A percentile compares a stretch with the other conserved stretches of the same genome.
Conservation (phyloP, 306 rosid species). For the Carpinus fangiana region DNA sequence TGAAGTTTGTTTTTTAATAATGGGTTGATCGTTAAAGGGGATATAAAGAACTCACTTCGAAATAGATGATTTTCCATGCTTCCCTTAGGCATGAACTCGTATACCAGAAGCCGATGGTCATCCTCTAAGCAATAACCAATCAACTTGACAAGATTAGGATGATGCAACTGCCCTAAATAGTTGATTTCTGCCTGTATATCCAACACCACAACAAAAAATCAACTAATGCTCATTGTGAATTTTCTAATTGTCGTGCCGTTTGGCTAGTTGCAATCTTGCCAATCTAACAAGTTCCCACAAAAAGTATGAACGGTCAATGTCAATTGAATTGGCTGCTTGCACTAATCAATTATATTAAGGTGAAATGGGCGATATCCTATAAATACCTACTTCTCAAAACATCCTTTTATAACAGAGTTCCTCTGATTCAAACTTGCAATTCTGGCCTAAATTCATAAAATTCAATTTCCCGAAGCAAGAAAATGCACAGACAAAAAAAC, state of each 20-base stretch:
- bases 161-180: slow-evolving; percentile 86
- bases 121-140: slow-evolving; percentile 92
- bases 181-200: slow-evolving; percentile 78
- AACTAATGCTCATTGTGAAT: slow-evolving; percentile 7
- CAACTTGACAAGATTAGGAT: slow-evolving; percentile 92
- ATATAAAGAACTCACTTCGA: slow-evolving; percentile 63
- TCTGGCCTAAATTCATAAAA: slow-evolving; percentile 17
- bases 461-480: slow-evolving; percentile 18
- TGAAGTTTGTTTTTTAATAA: not conserved
- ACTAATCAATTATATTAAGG: not conserved
- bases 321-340: slow-evolving; percentile 1
- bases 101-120: slow-evolving; percentile 83
- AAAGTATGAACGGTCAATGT: not conserved
- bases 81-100: slow-evolving; percentile 97
- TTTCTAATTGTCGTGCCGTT: slow-evolving; percentile 12
- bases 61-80: slow-evolving; percentile 95
- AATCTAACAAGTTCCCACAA: slow-evolving; percentile 1
- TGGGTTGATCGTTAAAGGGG: not conserved
- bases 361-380: not conserved
- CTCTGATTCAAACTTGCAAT: slow-evolving; percentile 5
- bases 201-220: slow-evolving; percentile 21
- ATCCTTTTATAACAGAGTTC: not conserved
- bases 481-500: not conserved
- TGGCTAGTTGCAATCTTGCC: slow-evolving; percentile 13
- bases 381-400: not conserved